Evolutionary conservation across 257 asterid species (phyloP).

Genomic region (Penstemon barbatus): DNA sequence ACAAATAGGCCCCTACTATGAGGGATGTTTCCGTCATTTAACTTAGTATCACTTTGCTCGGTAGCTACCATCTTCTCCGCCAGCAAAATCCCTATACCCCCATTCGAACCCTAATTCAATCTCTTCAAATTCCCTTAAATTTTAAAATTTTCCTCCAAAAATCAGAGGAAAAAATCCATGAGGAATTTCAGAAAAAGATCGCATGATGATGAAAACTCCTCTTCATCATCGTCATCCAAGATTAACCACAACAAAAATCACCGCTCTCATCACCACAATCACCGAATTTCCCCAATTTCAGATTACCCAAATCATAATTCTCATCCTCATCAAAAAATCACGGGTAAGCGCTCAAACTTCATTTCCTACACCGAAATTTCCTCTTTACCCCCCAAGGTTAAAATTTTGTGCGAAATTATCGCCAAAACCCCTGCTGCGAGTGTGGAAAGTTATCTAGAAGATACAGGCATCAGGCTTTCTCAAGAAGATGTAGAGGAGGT

Average conservation of each 20-base stretch:
- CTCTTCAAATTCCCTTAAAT: no score
- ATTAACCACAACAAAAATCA: conserved; percentile 34
- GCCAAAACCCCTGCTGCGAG: conserved; percentile 46
- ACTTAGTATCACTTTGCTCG: no score
- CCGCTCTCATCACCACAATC: conserved; percentile 19
- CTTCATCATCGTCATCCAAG: conserved; percentile 62
- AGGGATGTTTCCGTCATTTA: no score
- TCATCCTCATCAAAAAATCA: conserved; percentile 31
- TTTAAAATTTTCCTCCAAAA: no score
- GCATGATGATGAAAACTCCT: conserved; percentile 36
- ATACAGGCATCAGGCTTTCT: conserved; percentile 51
- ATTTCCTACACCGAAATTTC: conserved; percentile 41
- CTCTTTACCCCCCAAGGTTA: conserved; percentile 53
- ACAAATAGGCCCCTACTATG: no score
- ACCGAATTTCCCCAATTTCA: conserved; percentile 31
- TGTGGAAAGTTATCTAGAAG: conserved; percentile 60
- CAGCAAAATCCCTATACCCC: no score
- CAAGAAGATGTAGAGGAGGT: conserved; percentile 60
- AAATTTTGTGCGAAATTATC: conserved; percentile 57
- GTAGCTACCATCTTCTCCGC: no score
- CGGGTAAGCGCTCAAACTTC: conserved; percentile 47
- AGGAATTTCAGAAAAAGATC: conserved; percentile 43
- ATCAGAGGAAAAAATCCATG: conserved; percentile 30
- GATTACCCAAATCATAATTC: conserved; percentile 26
- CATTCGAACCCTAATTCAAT: no score